These are phyloP conservation scores for Talaromyces borbonicus DNA, from an alignment of 495 filamentous ascomycete genomes.

Conservation along the genomic window DNA sequence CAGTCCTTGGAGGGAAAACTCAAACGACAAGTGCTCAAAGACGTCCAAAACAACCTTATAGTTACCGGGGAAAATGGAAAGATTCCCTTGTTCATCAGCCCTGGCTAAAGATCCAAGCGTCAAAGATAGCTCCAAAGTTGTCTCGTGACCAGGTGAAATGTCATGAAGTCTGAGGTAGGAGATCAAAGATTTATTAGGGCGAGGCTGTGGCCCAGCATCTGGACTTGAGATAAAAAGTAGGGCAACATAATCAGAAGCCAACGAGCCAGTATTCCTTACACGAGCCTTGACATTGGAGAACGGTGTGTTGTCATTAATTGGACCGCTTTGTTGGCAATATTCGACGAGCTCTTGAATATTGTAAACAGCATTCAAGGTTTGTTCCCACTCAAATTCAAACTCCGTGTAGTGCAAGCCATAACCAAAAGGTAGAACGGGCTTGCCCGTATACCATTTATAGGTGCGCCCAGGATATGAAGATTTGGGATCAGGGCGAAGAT, in stretches of 20 bases:
- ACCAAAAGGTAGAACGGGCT: constrained; percentile 37
- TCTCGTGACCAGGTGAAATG: constrained; percentile 24
- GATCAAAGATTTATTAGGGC: constrained; percentile 47
- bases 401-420: constrained; percentile 38
- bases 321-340: neutral
- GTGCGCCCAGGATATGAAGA: constrained; percentile 29
- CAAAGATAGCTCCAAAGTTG: constrained; percentile 27
- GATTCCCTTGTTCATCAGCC: constrained; percentile 43
- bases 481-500: constrained; percentile 29
- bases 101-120: constrained; percentile 46
- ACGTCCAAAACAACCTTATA: constrained; percentile 44
- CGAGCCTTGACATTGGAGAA: constrained; percentile 26
- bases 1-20: constrained; percentile 10
- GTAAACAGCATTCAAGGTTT: neutral
- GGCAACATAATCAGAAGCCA: constrained; percentile 42
- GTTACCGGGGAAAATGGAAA: constrained; percentile 47
- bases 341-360: neutral
- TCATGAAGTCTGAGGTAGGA: constrained; percentile 38
- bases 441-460: constrained; percentile 45
- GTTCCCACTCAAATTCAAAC: constrained; percentile 23
- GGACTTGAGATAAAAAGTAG: constrained; percentile 40
- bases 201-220: constrained; percentile 40
- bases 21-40: constrained; percentile 3
- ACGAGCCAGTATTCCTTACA: constrained; percentile 37
- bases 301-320: constrained; percentile 12